These are phyloP conservation scores for Alloascoidea hylecoeti DNA, from an alignment of 805 yeast genomes.

Conservation along the genomic window DNA sequence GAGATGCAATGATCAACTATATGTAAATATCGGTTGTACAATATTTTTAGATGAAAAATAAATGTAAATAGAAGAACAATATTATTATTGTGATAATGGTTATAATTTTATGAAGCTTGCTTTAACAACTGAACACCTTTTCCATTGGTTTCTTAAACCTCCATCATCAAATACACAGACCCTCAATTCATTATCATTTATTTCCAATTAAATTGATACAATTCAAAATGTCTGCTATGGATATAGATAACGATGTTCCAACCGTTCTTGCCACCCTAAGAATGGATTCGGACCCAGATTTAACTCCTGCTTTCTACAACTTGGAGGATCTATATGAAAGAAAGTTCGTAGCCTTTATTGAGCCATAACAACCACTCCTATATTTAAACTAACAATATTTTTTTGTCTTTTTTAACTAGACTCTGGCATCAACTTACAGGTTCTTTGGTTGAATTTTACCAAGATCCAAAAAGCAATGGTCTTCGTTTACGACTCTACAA, in stretches of 20 bases:
- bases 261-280: constrained; percentile 46
- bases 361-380: too few relatives aligned
- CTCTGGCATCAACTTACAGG: constrained; percentile 91
- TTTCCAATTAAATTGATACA: too few relatives aligned
- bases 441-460: constrained; percentile 46
- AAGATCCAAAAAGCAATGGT: constrained; percentile 31
- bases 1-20: too few relatives aligned
- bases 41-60: too few relatives aligned
- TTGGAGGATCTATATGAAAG: constrained; percentile 81
- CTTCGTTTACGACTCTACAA: constrained; percentile 56
- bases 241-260: constrained; percentile 21
- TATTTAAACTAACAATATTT: not conserved
- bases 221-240: constrained; percentile 10
- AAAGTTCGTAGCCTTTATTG: constrained; percentile 30
- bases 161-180: too few relatives aligned
- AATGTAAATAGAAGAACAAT: too few relatives aligned
- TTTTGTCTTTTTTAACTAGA: constrained; percentile 8
- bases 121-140: too few relatives aligned
- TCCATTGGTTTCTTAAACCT: too few relatives aligned
- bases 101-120: too few relatives aligned
- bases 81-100: too few relatives aligned
- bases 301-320: constrained; percentile 44
- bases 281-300: constrained; percentile 48
- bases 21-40: too few relatives aligned
- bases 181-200: too few relatives aligned